A percentile compares a stretch with the other conserved stretches of the same genome.
Conservation (phyloP, 352 stramenopile genomes). For the Phytophthora idaei region DNA sequence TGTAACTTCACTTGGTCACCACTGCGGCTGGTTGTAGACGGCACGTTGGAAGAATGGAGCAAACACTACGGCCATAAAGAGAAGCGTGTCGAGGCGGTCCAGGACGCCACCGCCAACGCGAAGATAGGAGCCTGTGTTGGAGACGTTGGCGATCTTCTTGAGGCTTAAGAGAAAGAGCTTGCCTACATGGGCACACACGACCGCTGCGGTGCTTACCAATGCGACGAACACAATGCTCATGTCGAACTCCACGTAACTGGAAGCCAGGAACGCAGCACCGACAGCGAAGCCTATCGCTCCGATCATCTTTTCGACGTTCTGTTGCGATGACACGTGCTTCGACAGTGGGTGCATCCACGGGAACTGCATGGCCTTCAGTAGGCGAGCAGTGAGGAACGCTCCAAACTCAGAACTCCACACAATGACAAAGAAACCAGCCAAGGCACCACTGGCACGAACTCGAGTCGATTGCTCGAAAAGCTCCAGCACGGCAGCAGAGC, state of each 20-base stretch:
- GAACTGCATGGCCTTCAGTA: conserved; percentile 55
- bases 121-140: conserved; percentile 50
- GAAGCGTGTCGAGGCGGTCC: conserved; percentile 61
- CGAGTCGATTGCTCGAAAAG: conserved; percentile 51
- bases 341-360: conserved; percentile 64
- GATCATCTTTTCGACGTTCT: conserved; percentile 66
- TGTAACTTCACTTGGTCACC: conserved; percentile 17
- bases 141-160: conserved; percentile 64
- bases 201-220: conserved; percentile 37
- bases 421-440: conserved; percentile 59
- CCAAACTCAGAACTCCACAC: conserved; percentile 65
- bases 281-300: conserved; percentile 51
- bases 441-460: conserved; percentile 30
- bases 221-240: conserved; percentile 41
- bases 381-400: conserved; percentile 48
- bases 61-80: conserved; percentile 67
- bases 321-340: conserved; percentile 52
- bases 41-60: conserved; percentile 50
- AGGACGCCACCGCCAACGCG: conserved; percentile 59
- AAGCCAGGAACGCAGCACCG: conserved; percentile 33
- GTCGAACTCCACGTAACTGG: conserved; percentile 45
- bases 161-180: conserved; percentile 69
- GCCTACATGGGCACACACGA: conserved; percentile 50
- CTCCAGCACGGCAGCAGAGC: conserved; percentile 48
- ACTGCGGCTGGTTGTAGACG: conserved; percentile 39